Conservation (phyloP, 2,329 filamentous ascomycete genomes). For the Dendrostoma leiphaemia region DNA sequence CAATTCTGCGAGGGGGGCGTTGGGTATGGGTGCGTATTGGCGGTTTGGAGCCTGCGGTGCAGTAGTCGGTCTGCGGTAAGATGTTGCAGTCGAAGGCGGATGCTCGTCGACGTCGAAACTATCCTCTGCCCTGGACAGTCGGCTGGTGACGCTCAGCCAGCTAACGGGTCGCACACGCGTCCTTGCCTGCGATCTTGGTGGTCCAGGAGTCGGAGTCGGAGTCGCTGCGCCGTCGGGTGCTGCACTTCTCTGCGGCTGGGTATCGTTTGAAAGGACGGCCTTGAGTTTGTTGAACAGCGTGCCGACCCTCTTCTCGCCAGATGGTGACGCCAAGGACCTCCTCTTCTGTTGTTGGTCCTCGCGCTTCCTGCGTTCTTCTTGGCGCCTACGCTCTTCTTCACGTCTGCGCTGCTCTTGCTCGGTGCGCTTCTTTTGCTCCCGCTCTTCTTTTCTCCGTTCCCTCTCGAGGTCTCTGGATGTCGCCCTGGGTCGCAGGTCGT, state of each 20-base stretch:
- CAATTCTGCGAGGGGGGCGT: background rate
- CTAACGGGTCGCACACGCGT: constrained; percentile 20
- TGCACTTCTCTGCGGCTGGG: constrained; percentile 8
- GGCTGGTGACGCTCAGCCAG: constrained; percentile 17
- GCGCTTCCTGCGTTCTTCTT: constrained; percentile 18
- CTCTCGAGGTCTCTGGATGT: constrained; percentile 28
- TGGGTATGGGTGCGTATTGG: background rate
- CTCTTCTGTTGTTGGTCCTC: constrained; percentile 24
- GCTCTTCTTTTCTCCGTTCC: constrained; percentile 46
- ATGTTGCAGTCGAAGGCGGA: background rate
- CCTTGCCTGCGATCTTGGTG: constrained; percentile 19
- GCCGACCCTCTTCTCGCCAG: constrained; percentile 32
- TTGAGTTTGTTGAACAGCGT: constrained; percentile 27
- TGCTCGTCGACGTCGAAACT: background rate
- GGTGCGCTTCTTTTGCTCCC: constrained; percentile 32
- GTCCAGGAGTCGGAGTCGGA: too few relatives aligned
- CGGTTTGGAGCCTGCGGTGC: background rate
- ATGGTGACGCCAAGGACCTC: constrained; percentile 28
- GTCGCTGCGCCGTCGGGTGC: constrained; percentile 13
- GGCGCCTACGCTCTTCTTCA: constrained; percentile 16
- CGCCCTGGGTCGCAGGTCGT: constrained; percentile 35
- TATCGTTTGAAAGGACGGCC: constrained; percentile 22
- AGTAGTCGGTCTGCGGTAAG: background rate
- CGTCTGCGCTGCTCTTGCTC: background rate
- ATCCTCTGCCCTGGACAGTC: constrained; percentile 12